Conservation (phyloP, 208 protist genomes). For the Crithidia thermophila region DNA sequence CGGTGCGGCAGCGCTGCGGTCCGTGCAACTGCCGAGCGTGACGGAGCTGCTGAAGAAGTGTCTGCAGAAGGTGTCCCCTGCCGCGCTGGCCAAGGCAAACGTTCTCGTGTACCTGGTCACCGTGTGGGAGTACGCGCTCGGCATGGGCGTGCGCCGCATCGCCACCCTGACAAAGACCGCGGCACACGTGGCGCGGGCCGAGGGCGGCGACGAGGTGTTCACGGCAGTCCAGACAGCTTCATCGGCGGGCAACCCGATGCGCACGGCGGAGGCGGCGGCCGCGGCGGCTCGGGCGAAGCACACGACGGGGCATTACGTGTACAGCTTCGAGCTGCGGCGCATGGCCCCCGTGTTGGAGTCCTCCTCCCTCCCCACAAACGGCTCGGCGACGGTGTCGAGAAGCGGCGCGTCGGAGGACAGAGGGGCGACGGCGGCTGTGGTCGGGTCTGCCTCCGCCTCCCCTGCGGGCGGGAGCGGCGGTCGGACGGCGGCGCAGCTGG, state of each 20-base stretch:
- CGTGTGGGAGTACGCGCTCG: slow-evolving; percentile 28
- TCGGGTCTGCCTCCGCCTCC: background rate
- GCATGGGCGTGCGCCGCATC: slow-evolving; percentile 25
- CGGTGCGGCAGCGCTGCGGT: background rate
- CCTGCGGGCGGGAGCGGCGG: background rate
- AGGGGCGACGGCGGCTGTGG: background rate
- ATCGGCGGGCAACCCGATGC: background rate
- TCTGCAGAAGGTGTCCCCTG: slow-evolving; percentile 14
- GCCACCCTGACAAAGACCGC: slow-evolving; percentile 15
- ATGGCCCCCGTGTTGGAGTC: slow-evolving; percentile 71
- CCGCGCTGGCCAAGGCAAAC: slow-evolving; percentile 18
- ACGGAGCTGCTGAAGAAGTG: slow-evolving; percentile 27
- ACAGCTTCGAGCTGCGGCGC: slow-evolving; percentile 90
- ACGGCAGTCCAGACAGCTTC: slow-evolving; percentile 5
- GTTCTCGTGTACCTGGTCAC: slow-evolving; percentile 18
- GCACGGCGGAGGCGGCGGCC: background rate
- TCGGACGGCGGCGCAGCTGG: slow-evolving; percentile 13
- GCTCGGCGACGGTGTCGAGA: too few species aligned
- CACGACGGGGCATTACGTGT: slow-evolving; percentile 36
- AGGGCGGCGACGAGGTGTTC: slow-evolving; percentile 10
- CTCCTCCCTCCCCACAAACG: too few species aligned
- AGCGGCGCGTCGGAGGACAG: too few species aligned
- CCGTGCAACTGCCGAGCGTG: slow-evolving; percentile 20
- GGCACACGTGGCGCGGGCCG: slow-evolving; percentile 3
- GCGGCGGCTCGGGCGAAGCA: background rate